A percentile compares a stretch with the other conserved stretches of the same genome.
Evolutionary conservation across 1,139 yeast genomes (phyloP).

Genomic region (Yamadazyma aaseri): DNA sequence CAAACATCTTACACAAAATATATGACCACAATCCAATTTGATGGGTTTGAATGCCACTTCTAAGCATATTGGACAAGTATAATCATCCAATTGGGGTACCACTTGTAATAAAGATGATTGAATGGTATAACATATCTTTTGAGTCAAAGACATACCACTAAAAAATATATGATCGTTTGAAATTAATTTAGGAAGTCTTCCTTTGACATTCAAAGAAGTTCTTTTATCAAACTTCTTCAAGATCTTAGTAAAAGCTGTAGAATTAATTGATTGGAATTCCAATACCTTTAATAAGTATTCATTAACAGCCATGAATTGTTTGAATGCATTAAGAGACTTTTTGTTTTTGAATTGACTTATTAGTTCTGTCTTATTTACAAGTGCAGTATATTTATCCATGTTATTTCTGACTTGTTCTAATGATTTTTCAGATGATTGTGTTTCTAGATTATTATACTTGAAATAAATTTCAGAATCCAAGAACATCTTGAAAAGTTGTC

Average conservation of each 20-base stretch:
- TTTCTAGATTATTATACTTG: constrained; percentile 48
- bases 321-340: constrained; percentile 46
- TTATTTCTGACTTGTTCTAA: constrained; percentile 39
- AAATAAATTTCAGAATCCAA: constrained; percentile 67
- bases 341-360: constrained; percentile 48
- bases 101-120: constrained; percentile 53
- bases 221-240: constrained; percentile 74
- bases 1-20: constrained; percentile 70
- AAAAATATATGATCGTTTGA: constrained; percentile 46
- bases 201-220: constrained; percentile 54
- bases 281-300: constrained; percentile 54
- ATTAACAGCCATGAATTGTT: constrained; percentile 53
- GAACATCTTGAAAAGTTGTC: constrained; percentile 63
- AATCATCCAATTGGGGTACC: constrained; percentile 74
- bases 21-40: constrained; percentile 58
- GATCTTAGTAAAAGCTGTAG: constrained; percentile 64
- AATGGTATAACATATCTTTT: constrained; percentile 54
- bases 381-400: constrained; percentile 41
- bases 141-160: constrained; percentile 51
- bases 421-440: constrained; percentile 40
- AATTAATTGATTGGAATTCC: constrained; percentile 61
- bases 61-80: constrained; percentile 70
- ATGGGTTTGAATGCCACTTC: constrained; percentile 72
- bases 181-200: constrained; percentile 46
- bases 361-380: constrained; percentile 42